Evolutionary conservation across 495 filamentous ascomycete species (phyloP).

Genomic region (Hyaloscypha finlandica): DNA sequence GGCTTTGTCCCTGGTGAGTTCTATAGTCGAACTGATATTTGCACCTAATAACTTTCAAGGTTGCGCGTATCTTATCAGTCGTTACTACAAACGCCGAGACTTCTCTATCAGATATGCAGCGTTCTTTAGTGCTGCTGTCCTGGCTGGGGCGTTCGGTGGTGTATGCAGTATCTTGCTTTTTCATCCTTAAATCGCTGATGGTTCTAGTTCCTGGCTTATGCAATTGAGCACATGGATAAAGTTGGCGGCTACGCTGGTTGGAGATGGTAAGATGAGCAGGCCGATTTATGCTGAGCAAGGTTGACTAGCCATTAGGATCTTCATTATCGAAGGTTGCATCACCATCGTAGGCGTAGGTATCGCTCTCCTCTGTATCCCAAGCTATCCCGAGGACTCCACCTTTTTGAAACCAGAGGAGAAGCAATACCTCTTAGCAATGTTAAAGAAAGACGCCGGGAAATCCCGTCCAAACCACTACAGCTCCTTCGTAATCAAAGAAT

Average conservation of each 20-base stretch:
- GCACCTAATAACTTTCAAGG: not conserved
- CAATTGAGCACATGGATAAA: constrained; percentile 55
- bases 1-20: constrained; percentile 58
- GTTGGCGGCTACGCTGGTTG: constrained; percentile 45
- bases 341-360: constrained; percentile 47
- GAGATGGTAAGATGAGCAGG: constrained; percentile 33
- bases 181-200: not conserved
- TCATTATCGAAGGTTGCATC: constrained; percentile 53
- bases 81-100: constrained; percentile 63
- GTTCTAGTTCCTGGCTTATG: constrained; percentile 55
- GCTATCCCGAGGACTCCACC: constrained; percentile 52
- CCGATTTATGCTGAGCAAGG: not conserved
- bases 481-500: constrained; percentile 51
- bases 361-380: constrained; percentile 53
- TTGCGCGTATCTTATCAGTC: constrained; percentile 49
- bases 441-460: constrained; percentile 41
- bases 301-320: constrained; percentile 34
- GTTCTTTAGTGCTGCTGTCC: constrained; percentile 55
- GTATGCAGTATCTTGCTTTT: constrained; percentile 29
- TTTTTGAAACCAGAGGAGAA: constrained; percentile 53
- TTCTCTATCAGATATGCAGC: constrained; percentile 56
- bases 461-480: constrained; percentile 32
- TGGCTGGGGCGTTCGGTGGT: constrained; percentile 61
- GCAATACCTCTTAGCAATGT: constrained; percentile 42
- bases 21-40: not conserved